phyloP scores from a whole-genome alignment of 495 filamentous ascomycete genomes.

The Cercophora sp. region DNA sequence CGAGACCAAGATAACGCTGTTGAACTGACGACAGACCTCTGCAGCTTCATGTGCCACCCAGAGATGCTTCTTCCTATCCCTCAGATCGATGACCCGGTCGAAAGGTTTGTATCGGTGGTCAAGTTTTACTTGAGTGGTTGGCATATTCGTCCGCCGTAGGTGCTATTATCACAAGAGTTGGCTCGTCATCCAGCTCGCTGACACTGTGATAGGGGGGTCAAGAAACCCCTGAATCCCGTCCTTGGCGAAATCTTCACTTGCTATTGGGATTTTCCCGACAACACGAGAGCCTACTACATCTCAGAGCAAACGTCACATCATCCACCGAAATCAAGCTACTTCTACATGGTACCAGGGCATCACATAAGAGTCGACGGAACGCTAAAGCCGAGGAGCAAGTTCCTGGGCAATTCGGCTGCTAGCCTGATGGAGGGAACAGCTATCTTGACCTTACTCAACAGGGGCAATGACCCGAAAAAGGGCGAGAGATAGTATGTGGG shows the following conservation, averaged over 20 bases:
- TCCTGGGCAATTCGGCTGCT: slow-evolving; percentile 94
- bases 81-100: slow-evolving; percentile 79
- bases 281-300: slow-evolving; percentile 88
- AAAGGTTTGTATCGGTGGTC: slow-evolving; percentile 89
- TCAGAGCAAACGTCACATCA: slow-evolving; percentile 93
- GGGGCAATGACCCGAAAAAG: slow-evolving; percentile 57
- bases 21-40: no score
- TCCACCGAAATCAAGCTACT: slow-evolving; percentile 97
- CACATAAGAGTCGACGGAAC: slow-evolving; percentile 94
- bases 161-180: no score
- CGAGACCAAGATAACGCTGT: slow-evolving; percentile 21
- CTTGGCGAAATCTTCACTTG: slow-evolving; percentile 93
- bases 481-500: slow-evolving; percentile 81
- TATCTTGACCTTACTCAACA: slow-evolving; percentile 77
- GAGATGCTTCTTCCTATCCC: slow-evolving; percentile 89
- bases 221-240: slow-evolving; percentile 97
- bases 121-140: slow-evolving; percentile 98
- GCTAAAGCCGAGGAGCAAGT: slow-evolving; percentile 92
- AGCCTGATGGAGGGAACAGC: slow-evolving; percentile 98
- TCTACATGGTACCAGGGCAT: slow-evolving; percentile 96
- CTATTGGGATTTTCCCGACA: slow-evolving; percentile 90
- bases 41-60: slow-evolving; percentile 98
- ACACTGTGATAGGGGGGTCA: slow-evolving; percentile 69
- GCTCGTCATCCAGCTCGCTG: slow-evolving; percentile 13
- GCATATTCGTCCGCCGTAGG: slow-evolving; percentile 97